Percentiles rank a stretch among this genome's conserved stretches.
Evolutionary conservation across 192 early-diverging fungal genomes (phyloP).

Genomic region (Spizellomyces sp.): DNA sequence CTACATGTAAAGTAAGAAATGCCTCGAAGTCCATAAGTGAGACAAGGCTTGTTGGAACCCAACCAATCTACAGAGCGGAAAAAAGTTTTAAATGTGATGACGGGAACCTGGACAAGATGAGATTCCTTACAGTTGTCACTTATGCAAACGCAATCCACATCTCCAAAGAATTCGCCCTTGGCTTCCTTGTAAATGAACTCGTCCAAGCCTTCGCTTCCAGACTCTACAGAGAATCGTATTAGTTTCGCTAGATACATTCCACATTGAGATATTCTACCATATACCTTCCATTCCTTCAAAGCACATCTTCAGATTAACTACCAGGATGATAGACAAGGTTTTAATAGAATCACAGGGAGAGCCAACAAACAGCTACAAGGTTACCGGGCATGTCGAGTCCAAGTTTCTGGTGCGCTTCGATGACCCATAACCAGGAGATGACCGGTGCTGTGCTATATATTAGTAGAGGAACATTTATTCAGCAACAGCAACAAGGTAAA

Average conservation of each 20-base stretch:
- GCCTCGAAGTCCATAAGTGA: constrained; percentile 96
- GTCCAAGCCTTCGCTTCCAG: constrained; percentile 94
- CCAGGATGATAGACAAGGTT: constrained; percentile 37
- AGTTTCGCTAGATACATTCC: background rate
- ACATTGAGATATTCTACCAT: background rate
- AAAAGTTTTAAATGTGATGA: too few species aligned
- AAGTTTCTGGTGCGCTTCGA: constrained; percentile 89
- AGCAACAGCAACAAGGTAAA: constrained; percentile 20
- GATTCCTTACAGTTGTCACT: constrained; percentile 75
- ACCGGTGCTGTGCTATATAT: constrained; percentile 57
- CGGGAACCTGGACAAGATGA: too few species aligned
- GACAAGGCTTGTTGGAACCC: constrained; percentile 92
- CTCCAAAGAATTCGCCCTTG: constrained; percentile 78
- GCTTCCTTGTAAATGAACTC: constrained; percentile 85
- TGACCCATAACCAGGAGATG: constrained; percentile 95
- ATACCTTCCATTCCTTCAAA: constrained; percentile 91
- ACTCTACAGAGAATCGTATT: constrained; percentile 43
- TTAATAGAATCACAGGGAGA: too few species aligned
- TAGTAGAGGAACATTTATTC: background rate
- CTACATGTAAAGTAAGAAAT: constrained; percentile 58
- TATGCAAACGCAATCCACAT: constrained; percentile 95
- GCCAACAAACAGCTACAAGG: too few species aligned
- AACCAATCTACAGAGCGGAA: constrained; percentile 68
- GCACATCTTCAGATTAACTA: constrained; percentile 87
- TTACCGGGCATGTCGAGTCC: constrained; percentile 79